phyloP scores from a whole-genome alignment of 169 alveolate species.

The Cryptosporidium viatorum region DNA sequence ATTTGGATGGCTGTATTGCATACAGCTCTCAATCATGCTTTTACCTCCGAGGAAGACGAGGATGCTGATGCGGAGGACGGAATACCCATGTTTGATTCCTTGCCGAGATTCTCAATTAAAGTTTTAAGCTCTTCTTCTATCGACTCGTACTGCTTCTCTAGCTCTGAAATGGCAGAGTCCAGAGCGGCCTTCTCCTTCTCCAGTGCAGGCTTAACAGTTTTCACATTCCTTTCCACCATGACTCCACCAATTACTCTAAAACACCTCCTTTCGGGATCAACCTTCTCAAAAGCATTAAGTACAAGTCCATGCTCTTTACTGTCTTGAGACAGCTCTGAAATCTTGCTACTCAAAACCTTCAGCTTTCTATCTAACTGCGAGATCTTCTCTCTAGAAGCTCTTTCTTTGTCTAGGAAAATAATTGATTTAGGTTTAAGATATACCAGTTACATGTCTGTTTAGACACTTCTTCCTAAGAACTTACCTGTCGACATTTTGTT shows the following conservation, averaged over 20 bases:
- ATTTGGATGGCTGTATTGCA: neutral
- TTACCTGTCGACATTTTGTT: slow-evolving; percentile 35
- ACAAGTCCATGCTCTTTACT: slow-evolving; percentile 88
- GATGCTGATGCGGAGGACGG: neutral
- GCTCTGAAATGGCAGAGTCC: slow-evolving; percentile 49
- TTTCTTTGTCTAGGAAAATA: neutral
- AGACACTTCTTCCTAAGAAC: neutral
- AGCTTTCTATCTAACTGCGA: slow-evolving; percentile 80
- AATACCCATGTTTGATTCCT: neutral
- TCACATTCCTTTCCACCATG: slow-evolving; percentile 90
- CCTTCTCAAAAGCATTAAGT: slow-evolving; percentile 85
- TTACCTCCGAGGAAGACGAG: slow-evolving; percentile 5
- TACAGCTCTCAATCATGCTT: neutral
- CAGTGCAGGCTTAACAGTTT: slow-evolving; percentile 89
- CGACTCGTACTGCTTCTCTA: slow-evolving; percentile 70
- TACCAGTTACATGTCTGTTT: neutral
- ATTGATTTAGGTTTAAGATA: no score
- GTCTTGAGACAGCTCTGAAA: slow-evolving; percentile 87
- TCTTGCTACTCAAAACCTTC: slow-evolving; percentile 78
- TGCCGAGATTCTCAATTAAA: slow-evolving; percentile 23
- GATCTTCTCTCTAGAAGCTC: slow-evolving; percentile 32
- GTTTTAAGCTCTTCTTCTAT: slow-evolving; percentile 49
- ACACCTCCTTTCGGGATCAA: slow-evolving; percentile 88
- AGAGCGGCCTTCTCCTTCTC: slow-evolving; percentile 80
- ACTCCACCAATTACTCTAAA: slow-evolving; percentile 91